Percentiles rank a stretch among this genome's conserved stretches.
These are phyloP conservation scores for Cryptomeria japonica DNA, from an alignment of 75 land plant genomes.

Conservation along the genomic window DNA sequence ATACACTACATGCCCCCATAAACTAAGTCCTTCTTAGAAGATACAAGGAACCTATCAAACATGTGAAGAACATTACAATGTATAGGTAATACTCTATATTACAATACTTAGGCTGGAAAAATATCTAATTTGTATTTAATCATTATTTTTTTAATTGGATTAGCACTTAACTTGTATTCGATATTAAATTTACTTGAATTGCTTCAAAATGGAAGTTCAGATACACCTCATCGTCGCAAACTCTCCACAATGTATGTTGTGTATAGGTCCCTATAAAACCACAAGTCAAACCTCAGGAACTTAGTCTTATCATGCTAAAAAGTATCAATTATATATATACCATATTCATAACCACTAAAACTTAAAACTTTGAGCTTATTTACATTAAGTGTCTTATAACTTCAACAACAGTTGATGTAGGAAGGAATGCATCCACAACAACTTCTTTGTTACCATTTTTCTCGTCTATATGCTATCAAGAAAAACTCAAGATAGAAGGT, in stretches of 20 bases:
- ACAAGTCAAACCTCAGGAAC: neutral
- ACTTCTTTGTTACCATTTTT: slow-evolving; percentile 91
- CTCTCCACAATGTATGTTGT: slow-evolving; percentile 72
- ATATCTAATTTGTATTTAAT: too few species aligned
- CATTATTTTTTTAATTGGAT: too few species aligned
- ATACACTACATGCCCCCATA: neutral
- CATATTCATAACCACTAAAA: neutral
- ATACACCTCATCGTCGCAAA: slow-evolving; percentile 38
- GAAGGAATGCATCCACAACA: slow-evolving; percentile 74
- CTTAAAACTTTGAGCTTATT: slow-evolving; percentile 5
- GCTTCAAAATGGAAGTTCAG: neutral
- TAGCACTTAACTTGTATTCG: neutral
- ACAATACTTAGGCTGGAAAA: too few species aligned
- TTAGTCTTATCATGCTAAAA: neutral
- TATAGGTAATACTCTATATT: neutral
- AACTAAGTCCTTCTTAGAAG: neutral
- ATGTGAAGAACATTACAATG: neutral
- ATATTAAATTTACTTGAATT: neutral
- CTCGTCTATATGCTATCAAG: slow-evolving; percentile 58
- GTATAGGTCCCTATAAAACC: slow-evolving; percentile 67
- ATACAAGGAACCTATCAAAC: neutral
- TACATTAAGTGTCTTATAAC: slow-evolving; percentile 84
- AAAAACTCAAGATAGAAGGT: neutral
- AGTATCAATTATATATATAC: neutral
- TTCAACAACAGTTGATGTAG: slow-evolving; percentile 45